Evolutionary conservation across 139 green algal genomes (phyloP).

Genomic region (Tetratostichococcus sp.): DNA sequence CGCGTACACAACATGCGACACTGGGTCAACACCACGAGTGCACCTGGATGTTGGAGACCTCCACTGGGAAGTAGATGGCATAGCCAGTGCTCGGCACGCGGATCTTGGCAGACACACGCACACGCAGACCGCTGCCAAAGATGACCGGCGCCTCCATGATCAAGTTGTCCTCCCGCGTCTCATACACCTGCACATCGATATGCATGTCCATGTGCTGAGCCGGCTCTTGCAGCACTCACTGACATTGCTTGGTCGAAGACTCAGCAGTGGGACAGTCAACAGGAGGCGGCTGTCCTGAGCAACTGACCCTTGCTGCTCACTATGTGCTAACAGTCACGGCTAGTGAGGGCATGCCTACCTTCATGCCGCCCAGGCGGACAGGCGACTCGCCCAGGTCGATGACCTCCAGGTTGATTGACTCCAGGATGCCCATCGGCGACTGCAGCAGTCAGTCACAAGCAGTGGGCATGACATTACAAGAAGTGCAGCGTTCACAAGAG

Average conservation of each 20-base stretch:
- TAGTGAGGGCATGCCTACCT: conserved; percentile 14
- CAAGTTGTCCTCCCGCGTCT: conserved; percentile 54
- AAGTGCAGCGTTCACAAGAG: no score
- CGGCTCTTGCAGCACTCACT: no score
- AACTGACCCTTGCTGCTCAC: no score
- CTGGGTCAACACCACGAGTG: no score
- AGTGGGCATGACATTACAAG: no score
- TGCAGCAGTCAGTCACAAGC: not conserved
- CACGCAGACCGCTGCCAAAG: conserved; percentile 44
- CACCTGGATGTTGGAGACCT: conserved; percentile 31
- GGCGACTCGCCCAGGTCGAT: conserved; percentile 49
- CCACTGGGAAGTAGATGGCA: conserved; percentile 33
- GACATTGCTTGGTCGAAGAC: no score
- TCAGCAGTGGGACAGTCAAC: no score
- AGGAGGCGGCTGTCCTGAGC: no score
- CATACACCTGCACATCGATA: conserved; percentile 25
- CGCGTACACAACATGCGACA: no score
- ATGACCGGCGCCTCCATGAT: conserved; percentile 58
- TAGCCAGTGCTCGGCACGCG: not conserved
- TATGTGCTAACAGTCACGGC: no score
- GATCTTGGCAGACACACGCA: conserved; percentile 15
- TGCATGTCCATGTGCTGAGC: no score
- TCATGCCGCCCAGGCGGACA: conserved; percentile 51
- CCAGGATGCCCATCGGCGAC: conserved; percentile 21
- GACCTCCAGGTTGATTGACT: conserved; percentile 39